phyloP scores from a whole-genome alignment of 1,284 basidiomycete species.

The Trichosporon sp. region DNA sequence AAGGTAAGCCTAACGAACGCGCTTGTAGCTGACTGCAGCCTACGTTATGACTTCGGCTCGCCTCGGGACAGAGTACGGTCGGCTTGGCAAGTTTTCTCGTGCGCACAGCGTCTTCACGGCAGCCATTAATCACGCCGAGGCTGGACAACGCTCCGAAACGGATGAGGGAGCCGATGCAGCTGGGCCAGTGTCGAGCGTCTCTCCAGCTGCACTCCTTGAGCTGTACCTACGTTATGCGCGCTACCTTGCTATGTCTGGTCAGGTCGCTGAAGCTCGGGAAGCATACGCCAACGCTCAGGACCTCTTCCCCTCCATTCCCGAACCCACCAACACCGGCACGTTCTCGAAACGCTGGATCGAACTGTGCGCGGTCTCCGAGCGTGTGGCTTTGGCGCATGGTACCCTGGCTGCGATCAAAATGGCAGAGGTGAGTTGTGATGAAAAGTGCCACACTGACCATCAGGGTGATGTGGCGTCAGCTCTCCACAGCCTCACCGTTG shows the following conservation, averaged over 20 bases:
- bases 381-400: constrained; percentile 63
- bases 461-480: constrained; percentile 64
- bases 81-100: constrained; percentile 65
- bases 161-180: background rate
- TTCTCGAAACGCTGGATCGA: constrained; percentile 57
- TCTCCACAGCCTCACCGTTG: constrained; percentile 60
- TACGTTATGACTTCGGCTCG: constrained; percentile 62
- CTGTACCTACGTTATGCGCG: constrained; percentile 65
- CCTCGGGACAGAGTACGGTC: constrained; percentile 69
- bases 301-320: constrained; percentile 50
- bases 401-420: constrained; percentile 64
- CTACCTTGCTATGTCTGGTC: constrained; percentile 59
- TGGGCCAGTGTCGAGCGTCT: constrained; percentile 5
- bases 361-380: constrained; percentile 59
- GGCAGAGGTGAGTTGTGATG: constrained; percentile 54
- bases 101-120: constrained; percentile 61
- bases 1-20: constrained; percentile 20
- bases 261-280: constrained; percentile 54
- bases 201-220: constrained; percentile 47
- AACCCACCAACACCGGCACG: constrained; percentile 39
- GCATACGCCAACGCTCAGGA: constrained; percentile 18
- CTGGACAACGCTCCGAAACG: background rate
- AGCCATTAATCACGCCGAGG: constrained; percentile 45
- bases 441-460: background rate
- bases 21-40: constrained; percentile 51